phyloP scores from a whole-genome alignment of 306 rosid species.

The Cucumis cinereus region DNA sequence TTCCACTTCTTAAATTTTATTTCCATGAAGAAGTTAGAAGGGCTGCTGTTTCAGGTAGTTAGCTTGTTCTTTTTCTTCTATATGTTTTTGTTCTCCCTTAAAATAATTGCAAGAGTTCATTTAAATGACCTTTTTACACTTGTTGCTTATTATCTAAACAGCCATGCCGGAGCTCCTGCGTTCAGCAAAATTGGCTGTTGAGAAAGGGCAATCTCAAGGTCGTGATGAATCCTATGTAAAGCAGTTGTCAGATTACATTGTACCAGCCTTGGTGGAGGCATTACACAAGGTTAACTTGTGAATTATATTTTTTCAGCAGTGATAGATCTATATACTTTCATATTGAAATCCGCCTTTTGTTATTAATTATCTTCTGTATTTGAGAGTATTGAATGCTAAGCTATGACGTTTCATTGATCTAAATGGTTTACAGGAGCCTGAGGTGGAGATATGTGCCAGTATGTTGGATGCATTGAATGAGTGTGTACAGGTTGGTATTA shows the following conservation, averaged over 20 bases:
- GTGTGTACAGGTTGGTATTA: constrained; percentile 61
- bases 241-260: constrained; percentile 63
- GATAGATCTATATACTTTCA: background rate
- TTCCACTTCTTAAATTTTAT: constrained; percentile 93
- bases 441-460: constrained; percentile 87
- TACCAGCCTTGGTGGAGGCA: constrained; percentile 93
- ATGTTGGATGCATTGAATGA: constrained; percentile 87
- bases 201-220: constrained; percentile 89
- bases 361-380: constrained; percentile 4
- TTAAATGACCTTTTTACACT: background rate
- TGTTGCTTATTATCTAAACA: constrained; percentile 15
- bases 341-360: background rate
- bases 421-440: constrained; percentile 66
- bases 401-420: background rate
- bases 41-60: constrained; percentile 90
- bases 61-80: background rate
- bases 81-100: background rate
- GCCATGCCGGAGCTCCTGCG: constrained; percentile 94
- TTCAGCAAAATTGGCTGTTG: constrained; percentile 86
- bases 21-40: constrained; percentile 95
- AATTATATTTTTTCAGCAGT: background rate
- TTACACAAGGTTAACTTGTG: constrained; percentile 51
- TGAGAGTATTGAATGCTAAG: background rate
- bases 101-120: background rate
- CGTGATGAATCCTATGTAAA: constrained; percentile 66